Evolutionary conservation across 192 early-diverging fungal genomes (phyloP).

Genomic region (Phycomyces nitens): DNA sequence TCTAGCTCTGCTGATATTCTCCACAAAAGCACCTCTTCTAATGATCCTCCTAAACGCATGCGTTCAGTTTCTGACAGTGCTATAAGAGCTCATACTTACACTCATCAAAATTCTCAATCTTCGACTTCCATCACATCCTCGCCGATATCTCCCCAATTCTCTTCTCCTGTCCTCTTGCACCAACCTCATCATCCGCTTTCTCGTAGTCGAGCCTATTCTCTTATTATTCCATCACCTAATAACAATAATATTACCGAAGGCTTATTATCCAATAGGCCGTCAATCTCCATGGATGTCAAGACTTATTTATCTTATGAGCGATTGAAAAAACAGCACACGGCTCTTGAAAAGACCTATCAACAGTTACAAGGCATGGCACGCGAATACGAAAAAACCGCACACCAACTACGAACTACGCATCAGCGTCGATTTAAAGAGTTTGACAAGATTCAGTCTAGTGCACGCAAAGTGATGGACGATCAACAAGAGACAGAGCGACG

Average conservation of each 20-base stretch:
- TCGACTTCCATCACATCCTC: neutral
- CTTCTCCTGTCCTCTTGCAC: too few relatives aligned
- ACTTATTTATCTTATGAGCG: constrained; percentile 38
- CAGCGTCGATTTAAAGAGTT: constrained; percentile 1
- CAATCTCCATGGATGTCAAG: constrained; percentile 28
- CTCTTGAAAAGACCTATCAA: constrained; percentile 5
- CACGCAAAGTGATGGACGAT: constrained; percentile 15
- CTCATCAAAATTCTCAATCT: neutral
- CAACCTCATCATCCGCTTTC: neutral
- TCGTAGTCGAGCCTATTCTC: neutral
- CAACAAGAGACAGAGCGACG: constrained; percentile 19
- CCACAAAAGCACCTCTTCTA: neutral
- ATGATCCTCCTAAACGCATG: neutral
- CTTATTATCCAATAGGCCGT: neutral
- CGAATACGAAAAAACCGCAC: constrained; percentile 8
- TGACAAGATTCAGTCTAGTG: constrained; percentile 8
- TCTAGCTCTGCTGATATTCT: too few relatives aligned
- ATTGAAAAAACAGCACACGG: constrained; percentile 22
- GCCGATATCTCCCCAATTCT: too few relatives aligned
- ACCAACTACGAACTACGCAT: constrained; percentile 6
- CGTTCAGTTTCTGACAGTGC: constrained; percentile 1
- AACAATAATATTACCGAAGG: too few relatives aligned
- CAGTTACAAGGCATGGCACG: constrained; percentile 11
- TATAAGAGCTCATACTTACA: neutral
- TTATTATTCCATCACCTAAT: too few relatives aligned